phyloP scores from a whole-genome alignment of 768 basidiomycete genomes.

The Hericium rajendrae region DNA sequence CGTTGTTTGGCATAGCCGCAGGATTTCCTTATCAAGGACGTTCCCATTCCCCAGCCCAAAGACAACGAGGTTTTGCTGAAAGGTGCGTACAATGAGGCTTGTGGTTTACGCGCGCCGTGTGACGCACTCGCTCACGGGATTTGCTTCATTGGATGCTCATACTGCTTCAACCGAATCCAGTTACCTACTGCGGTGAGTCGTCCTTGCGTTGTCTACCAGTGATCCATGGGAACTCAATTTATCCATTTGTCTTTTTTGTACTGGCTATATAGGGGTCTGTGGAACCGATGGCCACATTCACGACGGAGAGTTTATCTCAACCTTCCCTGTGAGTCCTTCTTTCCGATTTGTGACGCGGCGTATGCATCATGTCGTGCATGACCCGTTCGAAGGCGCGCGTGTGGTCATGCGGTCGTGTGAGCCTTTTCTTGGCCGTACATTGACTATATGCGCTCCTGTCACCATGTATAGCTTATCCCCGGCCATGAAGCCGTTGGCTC shows the following conservation, averaged over 20 bases:
- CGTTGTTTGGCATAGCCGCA: neutral
- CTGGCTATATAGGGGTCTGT: constrained; percentile 42
- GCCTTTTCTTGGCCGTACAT: neutral
- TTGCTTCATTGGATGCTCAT: neutral
- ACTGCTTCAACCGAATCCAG: neutral
- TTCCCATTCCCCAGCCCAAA: neutral
- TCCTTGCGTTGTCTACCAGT: neutral
- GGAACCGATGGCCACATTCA: constrained; percentile 61
- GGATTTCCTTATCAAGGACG: neutral
- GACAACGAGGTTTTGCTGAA: neutral
- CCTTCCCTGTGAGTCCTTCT: constrained; percentile 45
- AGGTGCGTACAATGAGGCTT: neutral
- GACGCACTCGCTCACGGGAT: neutral
- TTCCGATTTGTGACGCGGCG: neutral
- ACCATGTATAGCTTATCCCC: constrained; percentile 46
- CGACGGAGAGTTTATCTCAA: constrained; percentile 60
- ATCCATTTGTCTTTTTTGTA: neutral
- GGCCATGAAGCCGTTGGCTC: constrained; percentile 70
- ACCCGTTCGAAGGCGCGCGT: too few species aligned
- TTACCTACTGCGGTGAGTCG: neutral
- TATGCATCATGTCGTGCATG: too few species aligned
- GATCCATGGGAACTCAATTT: neutral
- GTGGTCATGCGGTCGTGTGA: too few species aligned
- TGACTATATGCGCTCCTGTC: neutral
- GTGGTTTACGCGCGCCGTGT: neutral